Percentiles rank a stretch among this genome's conserved stretches.
phyloP scores from a whole-genome alignment of 345 rosid genomes.

The Clausena lansium region DNA sequence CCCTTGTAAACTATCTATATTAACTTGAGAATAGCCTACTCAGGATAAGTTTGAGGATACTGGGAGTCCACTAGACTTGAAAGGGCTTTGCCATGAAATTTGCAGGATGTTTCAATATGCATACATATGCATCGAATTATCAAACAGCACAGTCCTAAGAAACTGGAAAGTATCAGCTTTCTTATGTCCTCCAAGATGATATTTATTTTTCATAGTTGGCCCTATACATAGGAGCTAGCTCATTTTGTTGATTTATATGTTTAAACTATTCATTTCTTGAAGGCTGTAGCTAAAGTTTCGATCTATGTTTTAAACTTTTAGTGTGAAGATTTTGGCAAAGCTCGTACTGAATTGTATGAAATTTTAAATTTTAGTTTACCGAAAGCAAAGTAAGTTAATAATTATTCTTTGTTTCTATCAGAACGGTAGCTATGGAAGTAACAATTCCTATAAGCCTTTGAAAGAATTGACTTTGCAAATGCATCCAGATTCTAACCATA shows the following conservation, averaged over 20 bases:
- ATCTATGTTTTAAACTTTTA: background rate
- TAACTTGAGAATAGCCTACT: background rate
- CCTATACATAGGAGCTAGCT: background rate
- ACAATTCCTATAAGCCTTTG: background rate
- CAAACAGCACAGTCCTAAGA: background rate
- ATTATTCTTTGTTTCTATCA: background rate
- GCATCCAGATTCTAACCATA: background rate
- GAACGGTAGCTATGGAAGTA: background rate
- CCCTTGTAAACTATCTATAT: background rate
- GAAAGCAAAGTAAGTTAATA: background rate
- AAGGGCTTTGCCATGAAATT: background rate
- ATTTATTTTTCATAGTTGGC: background rate
- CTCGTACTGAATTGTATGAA: background rate
- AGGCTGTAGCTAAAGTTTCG: background rate
- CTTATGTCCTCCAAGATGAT: background rate
- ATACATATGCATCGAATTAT: background rate
- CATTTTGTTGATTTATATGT: background rate
- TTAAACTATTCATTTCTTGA: background rate
- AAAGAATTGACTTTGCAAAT: background rate
- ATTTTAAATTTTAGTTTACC: background rate
- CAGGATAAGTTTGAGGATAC: background rate
- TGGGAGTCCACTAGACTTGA: background rate
- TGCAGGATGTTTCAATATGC: background rate
- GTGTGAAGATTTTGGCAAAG: background rate
- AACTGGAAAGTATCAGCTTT: background rate